Base-by-base conservation (phyloP, 805 yeast genomes). In the Candida ficus region DNA sequence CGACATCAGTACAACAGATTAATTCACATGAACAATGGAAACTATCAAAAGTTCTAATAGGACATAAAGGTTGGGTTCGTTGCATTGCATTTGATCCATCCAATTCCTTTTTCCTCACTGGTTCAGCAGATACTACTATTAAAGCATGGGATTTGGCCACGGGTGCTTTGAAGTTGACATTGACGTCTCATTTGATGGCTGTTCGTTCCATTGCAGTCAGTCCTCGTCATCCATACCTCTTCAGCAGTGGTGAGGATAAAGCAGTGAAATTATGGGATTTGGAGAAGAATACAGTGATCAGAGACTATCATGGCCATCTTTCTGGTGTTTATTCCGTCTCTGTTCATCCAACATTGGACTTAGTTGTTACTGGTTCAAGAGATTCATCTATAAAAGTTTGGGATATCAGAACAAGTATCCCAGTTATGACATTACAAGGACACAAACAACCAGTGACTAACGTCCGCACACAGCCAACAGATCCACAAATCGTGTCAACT, bases 181-280 rank as follows among this genome's bases (percentile, higher is more conserved):
- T 93, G 13, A 80, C 95, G 0, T 97, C 97, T 2, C 99, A 93
- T 61, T 74, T 83, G 5, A 85, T 91, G 96, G 78, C 88, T 0
- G 91, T 93, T 1, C 64, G 96, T 41, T 83, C 87, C 3, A 54
- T 93, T 13, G 80, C 73, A 0, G 73, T 91, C 0, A 85, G 95
- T 0, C 66, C 71, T 3, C 67, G 83, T 40, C 88, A 81, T 57
- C 96, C 98, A 0, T 91, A 91, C 60, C 64, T 93, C 67, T 93
- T 90, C 58, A 78, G 91, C 12, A 90, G 93, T 19, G 84, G 96
- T 33, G 98, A 93, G 57, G 99, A 93, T 60, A 90, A 90, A 59
- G 72, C 89, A 20, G 87, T 89, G 9, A 78, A 87, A 57, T 90
- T 98, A 61, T 93, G 98, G 97, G 99, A 93, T 66, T 69, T 93